phyloP scores from a whole-genome alignment of 805 yeast genomes.

The Pichia scutulata region DNA sequence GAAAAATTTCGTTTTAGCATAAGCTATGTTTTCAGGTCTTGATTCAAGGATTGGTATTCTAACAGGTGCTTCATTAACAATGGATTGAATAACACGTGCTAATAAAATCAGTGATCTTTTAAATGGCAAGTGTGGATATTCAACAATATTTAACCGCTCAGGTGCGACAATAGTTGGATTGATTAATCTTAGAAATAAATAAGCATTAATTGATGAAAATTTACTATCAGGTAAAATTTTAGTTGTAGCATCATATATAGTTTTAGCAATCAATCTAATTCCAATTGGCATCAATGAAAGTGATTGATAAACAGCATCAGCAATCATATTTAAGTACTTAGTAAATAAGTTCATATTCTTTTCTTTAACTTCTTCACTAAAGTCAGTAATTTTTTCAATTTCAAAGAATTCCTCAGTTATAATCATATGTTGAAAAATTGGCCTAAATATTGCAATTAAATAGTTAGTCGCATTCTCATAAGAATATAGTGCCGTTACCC shows the following conservation, averaged over 20 bases:
- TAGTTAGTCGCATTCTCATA: slow-evolving; percentile 58
- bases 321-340: slow-evolving; percentile 46
- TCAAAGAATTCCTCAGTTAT: slow-evolving; percentile 49
- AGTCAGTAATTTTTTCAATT: slow-evolving; percentile 27
- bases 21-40: slow-evolving; percentile 34
- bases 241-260: slow-evolving; percentile 50
- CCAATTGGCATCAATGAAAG: slow-evolving; percentile 58
- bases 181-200: slow-evolving; percentile 68
- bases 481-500: slow-evolving; percentile 65
- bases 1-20: slow-evolving; percentile 32
- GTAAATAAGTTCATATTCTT: slow-evolving; percentile 43
- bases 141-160: slow-evolving; percentile 38
- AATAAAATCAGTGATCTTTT: slow-evolving; percentile 66
- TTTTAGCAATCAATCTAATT: slow-evolving; percentile 60
- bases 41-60: slow-evolving; percentile 50
- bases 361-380: slow-evolving; percentile 30
- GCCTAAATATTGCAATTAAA: slow-evolving; percentile 43
- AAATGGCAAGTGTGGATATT: slow-evolving; percentile 13
- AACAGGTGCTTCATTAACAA: slow-evolving; percentile 76
- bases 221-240: slow-evolving; percentile 61
- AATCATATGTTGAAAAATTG: slow-evolving; percentile 48
- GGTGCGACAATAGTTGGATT: slow-evolving; percentile 92
- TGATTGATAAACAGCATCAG: slow-evolving; percentile 52
- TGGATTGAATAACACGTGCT: slow-evolving; percentile 77
- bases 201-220: slow-evolving; percentile 74